Conservation (phyloP, 371 early-diverging fungal genomes). For the Mucor piriformis region DNA sequence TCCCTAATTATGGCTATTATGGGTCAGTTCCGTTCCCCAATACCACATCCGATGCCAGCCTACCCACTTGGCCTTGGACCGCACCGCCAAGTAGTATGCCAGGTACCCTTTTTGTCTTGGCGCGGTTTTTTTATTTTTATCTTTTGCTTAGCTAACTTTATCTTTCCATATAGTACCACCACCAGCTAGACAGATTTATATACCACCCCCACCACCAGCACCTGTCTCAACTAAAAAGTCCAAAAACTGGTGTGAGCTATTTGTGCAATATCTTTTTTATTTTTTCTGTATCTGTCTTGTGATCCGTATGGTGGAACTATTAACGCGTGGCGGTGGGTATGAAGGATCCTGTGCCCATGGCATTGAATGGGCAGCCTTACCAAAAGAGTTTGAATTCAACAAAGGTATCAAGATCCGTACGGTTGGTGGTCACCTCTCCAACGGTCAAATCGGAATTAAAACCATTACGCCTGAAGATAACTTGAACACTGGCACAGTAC, state of each 20-base stretch:
- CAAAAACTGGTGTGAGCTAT: background rate
- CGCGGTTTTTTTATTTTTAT: background rate
- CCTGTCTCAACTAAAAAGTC: background rate
- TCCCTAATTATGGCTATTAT: background rate
- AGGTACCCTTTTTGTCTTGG: background rate
- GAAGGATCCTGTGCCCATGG: background rate
- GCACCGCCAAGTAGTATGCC: background rate
- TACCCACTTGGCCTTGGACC: background rate
- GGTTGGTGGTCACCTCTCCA: background rate
- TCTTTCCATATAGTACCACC: background rate
- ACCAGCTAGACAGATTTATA: background rate
- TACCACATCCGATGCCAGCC: background rate
- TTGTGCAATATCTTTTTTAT: background rate
- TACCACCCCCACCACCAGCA: background rate
- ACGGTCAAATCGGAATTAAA: background rate
- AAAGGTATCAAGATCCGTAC: background rate
- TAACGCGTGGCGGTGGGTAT: background rate
- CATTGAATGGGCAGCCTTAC: background rate
- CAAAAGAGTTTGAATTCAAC: background rate
- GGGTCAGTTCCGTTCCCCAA: background rate
- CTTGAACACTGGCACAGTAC: background rate
- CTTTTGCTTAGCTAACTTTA: background rate
- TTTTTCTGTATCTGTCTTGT: background rate
- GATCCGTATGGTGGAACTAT: background rate
- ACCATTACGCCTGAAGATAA: background rate